phyloP scores from a whole-genome alignment of 768 basidiomycete species.

The Lentinula aciculospora region DNA sequence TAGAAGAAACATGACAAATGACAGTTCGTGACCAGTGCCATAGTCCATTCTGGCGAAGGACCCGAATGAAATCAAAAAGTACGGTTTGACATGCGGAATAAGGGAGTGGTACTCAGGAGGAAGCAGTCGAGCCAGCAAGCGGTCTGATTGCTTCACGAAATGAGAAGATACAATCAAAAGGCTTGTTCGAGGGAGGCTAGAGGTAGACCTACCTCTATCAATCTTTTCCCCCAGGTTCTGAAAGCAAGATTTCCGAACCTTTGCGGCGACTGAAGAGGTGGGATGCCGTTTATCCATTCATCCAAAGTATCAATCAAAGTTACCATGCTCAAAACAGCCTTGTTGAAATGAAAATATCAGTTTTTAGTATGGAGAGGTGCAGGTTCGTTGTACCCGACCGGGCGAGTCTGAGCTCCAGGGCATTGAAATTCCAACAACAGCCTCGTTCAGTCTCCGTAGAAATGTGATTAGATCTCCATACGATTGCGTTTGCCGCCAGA shows the following conservation, averaged over 20 bases:
- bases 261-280: slow-evolving; percentile 67
- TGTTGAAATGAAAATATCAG: slow-evolving; percentile 17
- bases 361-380: no score
- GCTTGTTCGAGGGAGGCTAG: background rate
- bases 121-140: slow-evolving; percentile 46
- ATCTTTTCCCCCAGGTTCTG: slow-evolving; percentile 71
- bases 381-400: slow-evolving; percentile 28
- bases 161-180: background rate
- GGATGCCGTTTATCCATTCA: slow-evolving; percentile 77
- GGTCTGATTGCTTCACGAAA: slow-evolving; percentile 42
- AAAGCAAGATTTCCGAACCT: slow-evolving; percentile 93
- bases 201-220: slow-evolving; percentile 58
- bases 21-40: slow-evolving; percentile 93
- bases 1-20: slow-evolving; percentile 76
- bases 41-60: slow-evolving; percentile 92
- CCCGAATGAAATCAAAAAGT: slow-evolving; percentile 81
- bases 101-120: slow-evolving; percentile 34
- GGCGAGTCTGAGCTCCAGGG: slow-evolving; percentile 30
- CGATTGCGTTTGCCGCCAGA: slow-evolving; percentile 66
- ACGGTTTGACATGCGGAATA: slow-evolving; percentile 68
- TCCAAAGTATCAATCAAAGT: slow-evolving; percentile 61
- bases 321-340: slow-evolving; percentile 44
- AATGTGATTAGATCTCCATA: slow-evolving; percentile 75
- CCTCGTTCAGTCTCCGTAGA: slow-evolving; percentile 68
- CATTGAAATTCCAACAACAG: slow-evolving; percentile 63